Conservation (phyloP, 768 basidiomycete genomes). For the Roridomyces roridus region DNA sequence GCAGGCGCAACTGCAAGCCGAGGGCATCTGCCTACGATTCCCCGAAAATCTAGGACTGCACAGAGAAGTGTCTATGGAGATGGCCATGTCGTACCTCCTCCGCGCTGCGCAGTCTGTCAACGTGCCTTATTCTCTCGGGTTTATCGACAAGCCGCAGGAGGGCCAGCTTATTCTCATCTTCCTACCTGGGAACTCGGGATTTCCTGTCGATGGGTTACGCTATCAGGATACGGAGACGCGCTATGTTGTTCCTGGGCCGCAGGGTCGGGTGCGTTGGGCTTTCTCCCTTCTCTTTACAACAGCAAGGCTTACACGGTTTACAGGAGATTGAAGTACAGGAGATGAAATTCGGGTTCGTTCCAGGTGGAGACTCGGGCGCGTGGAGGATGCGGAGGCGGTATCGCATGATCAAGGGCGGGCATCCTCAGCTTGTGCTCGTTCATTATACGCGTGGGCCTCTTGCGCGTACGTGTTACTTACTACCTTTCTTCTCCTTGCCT, state of each 20-base stretch:
- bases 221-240: slow-evolving; percentile 77
- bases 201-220: slow-evolving; percentile 79
- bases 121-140: slow-evolving; percentile 74
- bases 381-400: slow-evolving; percentile 75
- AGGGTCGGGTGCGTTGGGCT: slow-evolving; percentile 54
- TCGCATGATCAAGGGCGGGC: slow-evolving; percentile 75
- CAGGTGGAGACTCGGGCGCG: slow-evolving; percentile 66
- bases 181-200: slow-evolving; percentile 60
- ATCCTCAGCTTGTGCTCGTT: slow-evolving; percentile 74
- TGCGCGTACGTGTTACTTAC: slow-evolving; percentile 54
- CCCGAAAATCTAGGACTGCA: slow-evolving; percentile 71
- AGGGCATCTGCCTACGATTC: slow-evolving; percentile 72
- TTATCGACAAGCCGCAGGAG: slow-evolving; percentile 81
- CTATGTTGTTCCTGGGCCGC: slow-evolving; percentile 52
- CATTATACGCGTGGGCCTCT: slow-evolving; percentile 75
- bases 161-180: slow-evolving; percentile 73
- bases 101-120: slow-evolving; percentile 62
- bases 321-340: slow-evolving; percentile 84
- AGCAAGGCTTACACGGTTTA: slow-evolving; percentile 8
- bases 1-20: slow-evolving; percentile 59
- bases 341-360: slow-evolving; percentile 79
- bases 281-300: background rate
- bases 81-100: background rate
- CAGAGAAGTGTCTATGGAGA: slow-evolving; percentile 45
- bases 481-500: slow-evolving; percentile 11